Evolutionary conservation across 257 asterid genomes (phyloP).

Genomic region (Nicotiana paniculata): DNA sequence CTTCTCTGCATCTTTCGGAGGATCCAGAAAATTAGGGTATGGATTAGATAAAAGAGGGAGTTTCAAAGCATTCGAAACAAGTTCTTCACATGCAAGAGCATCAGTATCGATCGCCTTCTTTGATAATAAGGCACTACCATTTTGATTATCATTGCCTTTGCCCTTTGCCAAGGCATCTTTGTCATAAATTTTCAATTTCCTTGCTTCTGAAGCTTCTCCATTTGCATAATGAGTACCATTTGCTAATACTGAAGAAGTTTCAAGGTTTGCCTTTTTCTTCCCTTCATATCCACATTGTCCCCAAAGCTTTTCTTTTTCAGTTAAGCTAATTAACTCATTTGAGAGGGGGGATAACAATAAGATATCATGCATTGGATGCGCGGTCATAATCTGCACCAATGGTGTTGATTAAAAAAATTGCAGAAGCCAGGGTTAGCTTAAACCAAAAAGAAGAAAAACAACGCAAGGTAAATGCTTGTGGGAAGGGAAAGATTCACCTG

Average conservation of each 20-base stretch:
- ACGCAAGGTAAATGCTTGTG: constrained; percentile 1
- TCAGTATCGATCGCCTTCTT: constrained; percentile 53
- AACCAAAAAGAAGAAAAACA: not conserved
- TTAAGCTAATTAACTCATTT: constrained; percentile 44
- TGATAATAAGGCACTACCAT: constrained; percentile 22
- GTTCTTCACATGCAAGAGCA: constrained; percentile 56
- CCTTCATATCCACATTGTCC: constrained; percentile 41
- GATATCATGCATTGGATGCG: constrained; percentile 37
- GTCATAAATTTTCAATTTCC: constrained; percentile 30
- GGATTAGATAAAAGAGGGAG: constrained; percentile 76
- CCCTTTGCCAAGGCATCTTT: constrained; percentile 26
- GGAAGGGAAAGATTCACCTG: constrained; percentile 51
- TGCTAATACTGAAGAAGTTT: constrained; percentile 25
- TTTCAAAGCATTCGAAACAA: constrained; percentile 66
- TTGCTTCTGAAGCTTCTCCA: constrained; percentile 38
- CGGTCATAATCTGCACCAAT: constrained; percentile 76
- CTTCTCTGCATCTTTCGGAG: constrained; percentile 31
- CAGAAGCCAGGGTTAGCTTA: constrained; percentile 7
- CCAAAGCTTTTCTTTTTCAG: constrained; percentile 33
- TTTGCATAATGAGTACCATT: constrained; percentile 50
- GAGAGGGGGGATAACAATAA: constrained; percentile 73
- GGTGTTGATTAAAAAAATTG: constrained; percentile 11
- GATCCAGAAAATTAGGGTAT: constrained; percentile 24
- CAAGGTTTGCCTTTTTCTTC: constrained; percentile 25
- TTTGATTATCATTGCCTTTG: constrained; percentile 18